Evolutionary conservation across 495 filamentous ascomycete species (phyloP).

Genomic region (Cercophora samala): DNA sequence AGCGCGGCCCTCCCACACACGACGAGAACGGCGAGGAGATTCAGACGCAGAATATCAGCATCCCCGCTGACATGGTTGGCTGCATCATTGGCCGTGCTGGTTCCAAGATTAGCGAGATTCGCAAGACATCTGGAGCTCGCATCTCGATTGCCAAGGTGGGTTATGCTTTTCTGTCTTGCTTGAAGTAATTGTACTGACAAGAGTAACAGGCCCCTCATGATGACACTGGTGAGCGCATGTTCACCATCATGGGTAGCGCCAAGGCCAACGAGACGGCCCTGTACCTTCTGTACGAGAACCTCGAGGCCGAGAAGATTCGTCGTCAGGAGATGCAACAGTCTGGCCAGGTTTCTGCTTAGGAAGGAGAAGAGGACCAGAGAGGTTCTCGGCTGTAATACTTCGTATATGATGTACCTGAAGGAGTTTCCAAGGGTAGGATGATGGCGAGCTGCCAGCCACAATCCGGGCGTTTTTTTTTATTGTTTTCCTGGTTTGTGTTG

Average conservation of each 20-base stretch:
- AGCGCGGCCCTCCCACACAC: conserved; percentile 70
- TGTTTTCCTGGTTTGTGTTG: conserved; percentile 39
- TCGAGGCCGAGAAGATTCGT: conserved; percentile 97
- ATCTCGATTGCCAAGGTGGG: conserved; percentile 92
- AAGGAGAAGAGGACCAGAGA: conserved; percentile 27
- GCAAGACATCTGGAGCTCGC: conserved; percentile 89
- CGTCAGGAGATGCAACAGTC: conserved; percentile 61
- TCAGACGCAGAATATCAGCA: conserved; percentile 98
- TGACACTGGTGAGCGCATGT: conserved; percentile 97
- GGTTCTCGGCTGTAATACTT: conserved; percentile 32
- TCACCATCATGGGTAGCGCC: conserved; percentile 94
- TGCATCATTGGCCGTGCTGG: conserved; percentile 96
- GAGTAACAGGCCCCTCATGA: conserved; percentile 71
- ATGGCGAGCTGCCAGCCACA: conserved; percentile 21
- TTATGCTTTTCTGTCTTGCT: not conserved
- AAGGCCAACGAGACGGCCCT: conserved; percentile 91
- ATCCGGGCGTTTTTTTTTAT: conserved; percentile 20
- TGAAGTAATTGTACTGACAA: conserved; percentile 5
- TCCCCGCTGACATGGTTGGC: conserved; percentile 98
- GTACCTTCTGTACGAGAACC: conserved; percentile 95
- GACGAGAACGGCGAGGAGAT: conserved; percentile 96
- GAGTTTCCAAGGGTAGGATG: conserved; percentile 25
- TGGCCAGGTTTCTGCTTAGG: conserved; percentile 62
- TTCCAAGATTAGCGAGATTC: conserved; percentile 96
- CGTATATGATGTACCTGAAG: conserved; percentile 24